Conservation (phyloP, 2,329 filamentous ascomycete genomes). For the Dactylellina haptotyla region DNA sequence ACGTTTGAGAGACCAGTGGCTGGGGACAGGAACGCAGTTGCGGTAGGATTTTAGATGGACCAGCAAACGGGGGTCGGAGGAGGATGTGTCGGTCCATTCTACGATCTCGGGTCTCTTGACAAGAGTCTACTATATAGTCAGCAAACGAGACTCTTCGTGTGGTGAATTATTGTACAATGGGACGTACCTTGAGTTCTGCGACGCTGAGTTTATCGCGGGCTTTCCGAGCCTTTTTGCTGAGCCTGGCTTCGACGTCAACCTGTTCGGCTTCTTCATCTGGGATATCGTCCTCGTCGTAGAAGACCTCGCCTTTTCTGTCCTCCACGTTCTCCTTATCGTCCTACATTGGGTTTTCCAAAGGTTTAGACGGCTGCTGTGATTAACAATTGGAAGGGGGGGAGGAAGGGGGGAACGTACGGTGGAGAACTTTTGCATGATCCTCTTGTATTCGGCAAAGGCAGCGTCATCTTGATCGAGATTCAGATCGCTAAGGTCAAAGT, state of each 20-base stretch:
- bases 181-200: constrained; percentile 79
- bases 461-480: constrained; percentile 75
- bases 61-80: constrained; percentile 85
- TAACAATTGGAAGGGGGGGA: not conserved
- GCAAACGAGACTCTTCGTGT: not conserved
- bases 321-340: constrained; percentile 70
- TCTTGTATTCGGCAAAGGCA: constrained; percentile 83
- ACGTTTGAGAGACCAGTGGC: constrained; percentile 94
- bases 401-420: constrained; percentile 58
- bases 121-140: constrained; percentile 66
- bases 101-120: constrained; percentile 92
- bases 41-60: constrained; percentile 94
- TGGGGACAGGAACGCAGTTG: constrained; percentile 93
- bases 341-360: constrained; percentile 58
- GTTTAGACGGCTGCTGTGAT: constrained; percentile 14
- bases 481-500: constrained; percentile 64
- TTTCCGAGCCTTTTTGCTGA: constrained; percentile 96
- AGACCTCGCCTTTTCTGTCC: constrained; percentile 83
- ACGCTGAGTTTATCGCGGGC: constrained; percentile 90
- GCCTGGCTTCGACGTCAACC: constrained; percentile 70
- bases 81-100: constrained; percentile 96
- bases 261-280: constrained; percentile 79
- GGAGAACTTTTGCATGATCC: constrained; percentile 83
- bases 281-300: constrained; percentile 82
- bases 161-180: not conserved